These are phyloP conservation scores for Pugionium dolabratum DNA, from an alignment of 345 rosid species.

Conservation along the genomic window DNA sequence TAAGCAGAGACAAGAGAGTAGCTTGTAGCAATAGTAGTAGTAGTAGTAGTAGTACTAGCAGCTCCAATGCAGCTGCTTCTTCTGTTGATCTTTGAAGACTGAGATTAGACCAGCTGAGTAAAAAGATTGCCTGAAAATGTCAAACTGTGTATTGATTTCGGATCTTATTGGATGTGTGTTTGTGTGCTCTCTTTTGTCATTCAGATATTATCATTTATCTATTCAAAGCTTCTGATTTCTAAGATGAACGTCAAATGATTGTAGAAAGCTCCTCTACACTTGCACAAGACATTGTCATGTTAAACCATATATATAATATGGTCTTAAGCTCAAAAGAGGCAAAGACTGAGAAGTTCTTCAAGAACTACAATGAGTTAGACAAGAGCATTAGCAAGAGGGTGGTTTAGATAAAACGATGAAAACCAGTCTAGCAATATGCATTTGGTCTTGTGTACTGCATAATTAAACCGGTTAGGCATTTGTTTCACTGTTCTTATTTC, in stretches of 20 bases:
- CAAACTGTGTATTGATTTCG: constrained; percentile 4
- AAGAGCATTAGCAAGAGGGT: constrained; percentile 33
- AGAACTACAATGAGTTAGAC: constrained; percentile 44
- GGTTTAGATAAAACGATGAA: too few species aligned
- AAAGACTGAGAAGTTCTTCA: constrained; percentile 2
- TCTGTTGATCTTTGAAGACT: constrained; percentile 49
- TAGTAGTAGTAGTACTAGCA: constrained; percentile 38
- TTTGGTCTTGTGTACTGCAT: background rate
- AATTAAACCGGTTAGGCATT: background rate
- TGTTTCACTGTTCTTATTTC: background rate
- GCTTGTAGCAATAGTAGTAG: constrained; percentile 47
- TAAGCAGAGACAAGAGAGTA: constrained; percentile 74
- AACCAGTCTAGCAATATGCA: background rate
- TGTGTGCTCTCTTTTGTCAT: constrained; percentile 28
- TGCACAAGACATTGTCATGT: background rate
- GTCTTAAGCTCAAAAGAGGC: background rate
- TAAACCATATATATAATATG: background rate
- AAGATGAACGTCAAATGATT: background rate
- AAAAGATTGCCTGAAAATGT: too few species aligned
- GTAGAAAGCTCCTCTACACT: background rate
- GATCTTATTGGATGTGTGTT: constrained; percentile 29
- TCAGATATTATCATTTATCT: constrained; percentile 18
- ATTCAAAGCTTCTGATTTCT: background rate
- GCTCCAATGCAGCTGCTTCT: constrained; percentile 50
- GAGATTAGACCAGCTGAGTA: too few species aligned